A percentile compares a stretch with the other conserved stretches of the same genome.
These are phyloP conservation scores for Salix koriyanagi DNA, from an alignment of 345 rosid genomes.

Conservation along the genomic window DNA sequence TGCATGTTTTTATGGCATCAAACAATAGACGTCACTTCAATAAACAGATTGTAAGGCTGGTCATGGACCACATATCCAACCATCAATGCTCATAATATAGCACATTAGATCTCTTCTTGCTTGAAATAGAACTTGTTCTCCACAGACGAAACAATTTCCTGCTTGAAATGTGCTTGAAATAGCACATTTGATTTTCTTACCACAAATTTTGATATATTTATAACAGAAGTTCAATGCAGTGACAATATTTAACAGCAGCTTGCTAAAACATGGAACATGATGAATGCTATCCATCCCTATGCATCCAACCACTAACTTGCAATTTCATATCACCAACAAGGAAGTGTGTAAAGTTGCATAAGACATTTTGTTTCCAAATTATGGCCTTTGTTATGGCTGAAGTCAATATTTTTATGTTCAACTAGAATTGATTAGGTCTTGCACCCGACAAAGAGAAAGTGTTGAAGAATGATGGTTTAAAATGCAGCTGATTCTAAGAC, in stretches of 20 bases:
- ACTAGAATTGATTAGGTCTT: not conserved
- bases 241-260: not conserved
- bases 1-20: constrained; percentile 19
- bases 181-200: not conserved
- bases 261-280: no score
- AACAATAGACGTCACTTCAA: not conserved
- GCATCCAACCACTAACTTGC: not conserved
- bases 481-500: no score
- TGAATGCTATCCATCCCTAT: not conserved
- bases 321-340: not conserved
- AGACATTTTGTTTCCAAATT: not conserved
- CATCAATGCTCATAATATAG: no score
- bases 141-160: not conserved
- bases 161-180: no score
- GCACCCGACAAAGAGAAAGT: not conserved
- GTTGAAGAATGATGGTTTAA: no score
- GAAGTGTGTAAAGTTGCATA: not conserved
- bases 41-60: not conserved
- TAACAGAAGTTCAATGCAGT: not conserved
- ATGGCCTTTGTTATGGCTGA: not conserved
- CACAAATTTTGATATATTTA: no score
- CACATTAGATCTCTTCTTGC: not conserved
- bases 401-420: not conserved
- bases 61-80: no score
- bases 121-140: not conserved